These are phyloP conservation scores for Gentiana dahurica DNA, from an alignment of 257 asterid genomes.

Conservation along the genomic window DNA sequence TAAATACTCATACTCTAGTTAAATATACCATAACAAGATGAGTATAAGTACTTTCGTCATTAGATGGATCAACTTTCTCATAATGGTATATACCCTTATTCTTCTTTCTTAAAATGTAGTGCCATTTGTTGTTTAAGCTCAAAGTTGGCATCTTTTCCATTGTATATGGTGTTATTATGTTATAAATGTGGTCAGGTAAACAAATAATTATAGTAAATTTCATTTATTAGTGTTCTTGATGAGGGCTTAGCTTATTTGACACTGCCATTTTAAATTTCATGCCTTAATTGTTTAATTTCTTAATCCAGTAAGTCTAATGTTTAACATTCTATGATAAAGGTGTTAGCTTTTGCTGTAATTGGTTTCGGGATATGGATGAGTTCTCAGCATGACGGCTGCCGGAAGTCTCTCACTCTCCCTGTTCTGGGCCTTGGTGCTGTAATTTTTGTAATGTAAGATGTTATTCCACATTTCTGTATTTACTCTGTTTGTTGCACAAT, in stretches of 20 bases:
- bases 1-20: not conserved
- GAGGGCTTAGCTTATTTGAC: no score
- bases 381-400: constrained; percentile 70
- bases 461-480: not conserved
- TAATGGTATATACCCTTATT: constrained; percentile 38
- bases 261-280: no score
- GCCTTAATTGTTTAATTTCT: constrained; percentile 2
- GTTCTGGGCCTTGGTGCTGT: constrained; percentile 74
- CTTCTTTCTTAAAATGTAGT: not conserved
- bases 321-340: constrained; percentile 24
- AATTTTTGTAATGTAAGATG: constrained; percentile 60
- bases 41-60: constrained; percentile 70
- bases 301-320: constrained; percentile 1
- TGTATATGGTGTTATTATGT: not conserved
- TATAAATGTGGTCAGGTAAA: not conserved
- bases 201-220: no score
- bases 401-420: constrained; percentile 71
- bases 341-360: constrained; percentile 57
- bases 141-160: not conserved
- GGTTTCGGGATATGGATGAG: constrained; percentile 92
- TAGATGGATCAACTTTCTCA: constrained; percentile 81
- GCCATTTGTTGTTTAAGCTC: not conserved
- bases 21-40: constrained; percentile 22
- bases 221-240: no score
- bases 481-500: not conserved